Evolutionary conservation across 176 grass and related monocot genomes (phyloP), one percentile per base, ranked within the genome.

Genomic region (Panicum miliaceum): DNA sequence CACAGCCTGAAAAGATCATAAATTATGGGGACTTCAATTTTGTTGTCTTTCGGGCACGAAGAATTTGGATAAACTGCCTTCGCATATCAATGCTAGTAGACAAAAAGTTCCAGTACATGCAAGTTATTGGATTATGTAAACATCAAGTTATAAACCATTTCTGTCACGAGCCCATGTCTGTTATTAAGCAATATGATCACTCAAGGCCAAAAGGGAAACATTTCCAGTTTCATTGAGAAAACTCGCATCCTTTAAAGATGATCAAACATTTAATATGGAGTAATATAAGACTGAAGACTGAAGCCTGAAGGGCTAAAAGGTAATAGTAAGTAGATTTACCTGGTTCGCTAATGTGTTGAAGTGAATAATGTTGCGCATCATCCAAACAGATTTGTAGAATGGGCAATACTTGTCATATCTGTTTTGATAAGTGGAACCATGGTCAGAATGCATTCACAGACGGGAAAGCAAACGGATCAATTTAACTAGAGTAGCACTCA

Each of bases 321-420:
- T 43, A 48, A 54, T 4, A 75, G 13, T 25, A 50, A 36, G 12
- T 60, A 35, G 3, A 9, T 50, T 83, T 86, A 97, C 94, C 91
- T 92, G 89, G 65, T 90, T 97, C 69, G 94, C 94, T 71, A 97
- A 70, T 73, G 78, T 86, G 61, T 97, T 93, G 85, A 97, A 97
- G 62, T 92, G 89, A 70, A 94, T 92, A 79, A 97, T 97, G 52
- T 97, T 97, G 50, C 91, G 87, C 89, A 97, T 92, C 94, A 97
- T 97, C 94, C 94, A 97, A 76, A 97, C 91, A 40, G 91, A 97
- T 90, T 97, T 97, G 79, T 97, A 97, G 89, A 97, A 97, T 46
- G 94, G 89, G 75, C 91, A 97, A 15, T 82, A 97, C 43, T 97
- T 97, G 71, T 94, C 94, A 57, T 94, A 97, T 73, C 94, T 97